Evolutionary conservation across 768 basidiomycete genomes (phyloP), one percentile per base, ranked within the genome.

Genomic region (Rhodotorula diobovata): DNA sequence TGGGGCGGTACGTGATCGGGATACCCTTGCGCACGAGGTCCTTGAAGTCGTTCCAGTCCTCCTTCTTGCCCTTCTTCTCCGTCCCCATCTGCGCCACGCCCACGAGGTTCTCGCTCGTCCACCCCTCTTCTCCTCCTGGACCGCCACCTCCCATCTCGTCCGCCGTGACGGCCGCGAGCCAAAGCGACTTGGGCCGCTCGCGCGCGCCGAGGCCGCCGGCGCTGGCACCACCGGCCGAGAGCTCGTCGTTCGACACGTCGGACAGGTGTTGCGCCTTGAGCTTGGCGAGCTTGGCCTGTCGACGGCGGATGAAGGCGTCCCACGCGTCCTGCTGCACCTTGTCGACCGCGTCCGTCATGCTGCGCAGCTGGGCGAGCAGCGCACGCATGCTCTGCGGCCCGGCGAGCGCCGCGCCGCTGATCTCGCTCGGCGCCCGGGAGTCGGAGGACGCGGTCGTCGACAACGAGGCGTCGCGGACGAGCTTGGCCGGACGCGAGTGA

Each of bases 1-100:
- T 91, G 35, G 89, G 84, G n/a, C 93, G 87, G 77, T 91, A 90
- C 20, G 84, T 86, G 23, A 98, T 84, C 4, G 96, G 96, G 45
- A 97, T 90, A 9, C 96, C 96, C 61, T 82, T 86, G 63, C 90
- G 81, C n/a, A 95, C 85, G 12, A 99, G 82, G 69, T 86, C 82
- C 68, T 88, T 87, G 70, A 98, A 91, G 78, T 89, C 90, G 67
- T 84, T 86, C 78, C 88, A 84, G 72, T 93, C 91, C 69, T 90
- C 86, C 71, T 84, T 82, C 30, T 79, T 80, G 56, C 81, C 87
- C 45, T 89, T 84, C 1, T 87, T 88, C 41, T 72, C 76, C 30
- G 88, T 80, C 0, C 92, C 93, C 63, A 96, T 86, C 81, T 95
- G 91, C 25, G 90, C 89, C 68, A 99, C 89, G 2, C 92, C 93